Conservation (phyloP, 441 rosid species). For the Populus hybrid region DNA sequence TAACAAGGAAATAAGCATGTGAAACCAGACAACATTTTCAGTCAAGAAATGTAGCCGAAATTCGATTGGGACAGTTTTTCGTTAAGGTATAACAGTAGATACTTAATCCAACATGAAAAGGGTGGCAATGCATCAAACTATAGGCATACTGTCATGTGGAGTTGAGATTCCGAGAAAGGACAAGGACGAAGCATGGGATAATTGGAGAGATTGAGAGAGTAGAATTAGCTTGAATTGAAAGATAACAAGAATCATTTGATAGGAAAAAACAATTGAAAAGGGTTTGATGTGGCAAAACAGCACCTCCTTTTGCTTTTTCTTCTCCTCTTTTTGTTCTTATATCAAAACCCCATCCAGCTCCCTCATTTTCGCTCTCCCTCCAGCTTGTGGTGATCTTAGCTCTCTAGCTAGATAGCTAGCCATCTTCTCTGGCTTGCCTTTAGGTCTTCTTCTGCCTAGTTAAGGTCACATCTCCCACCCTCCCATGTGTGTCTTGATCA, state of each 20-base stretch:
- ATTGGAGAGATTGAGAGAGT: slow-evolving; percentile 16
- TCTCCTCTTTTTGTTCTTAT: slow-evolving; percentile 41
- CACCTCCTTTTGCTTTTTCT: not conserved
- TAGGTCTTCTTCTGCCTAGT: not conserved
- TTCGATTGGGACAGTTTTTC: slow-evolving; percentile 20
- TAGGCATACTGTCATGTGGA: slow-evolving; percentile 26
- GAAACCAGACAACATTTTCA: not conserved
- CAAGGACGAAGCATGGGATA: slow-evolving; percentile 47
- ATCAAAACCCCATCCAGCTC: slow-evolving; percentile 22
- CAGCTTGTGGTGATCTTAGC: not conserved
- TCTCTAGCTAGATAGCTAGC: not conserved
- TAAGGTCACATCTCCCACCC: not conserved
- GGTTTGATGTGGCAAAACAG: slow-evolving; percentile 34
- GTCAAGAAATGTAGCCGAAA: slow-evolving; percentile 27
- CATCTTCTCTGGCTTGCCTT: not conserved
- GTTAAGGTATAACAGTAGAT: slow-evolving; percentile 11
- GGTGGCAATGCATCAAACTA: slow-evolving; percentile 25
- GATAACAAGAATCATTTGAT: slow-evolving; percentile 42
- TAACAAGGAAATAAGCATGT: not conserved
- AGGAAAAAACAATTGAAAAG: slow-evolving; percentile 30
- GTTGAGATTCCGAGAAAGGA: slow-evolving; percentile 42
- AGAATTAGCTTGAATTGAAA: slow-evolving; percentile 27
- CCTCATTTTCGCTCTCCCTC: slow-evolving; percentile 23
- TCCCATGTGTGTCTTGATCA: not conserved
- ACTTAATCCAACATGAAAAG: slow-evolving; percentile 21